phyloP scores from a whole-genome alignment of 2,329 filamentous ascomycete genomes.

The Calonectria honghensis region DNA sequence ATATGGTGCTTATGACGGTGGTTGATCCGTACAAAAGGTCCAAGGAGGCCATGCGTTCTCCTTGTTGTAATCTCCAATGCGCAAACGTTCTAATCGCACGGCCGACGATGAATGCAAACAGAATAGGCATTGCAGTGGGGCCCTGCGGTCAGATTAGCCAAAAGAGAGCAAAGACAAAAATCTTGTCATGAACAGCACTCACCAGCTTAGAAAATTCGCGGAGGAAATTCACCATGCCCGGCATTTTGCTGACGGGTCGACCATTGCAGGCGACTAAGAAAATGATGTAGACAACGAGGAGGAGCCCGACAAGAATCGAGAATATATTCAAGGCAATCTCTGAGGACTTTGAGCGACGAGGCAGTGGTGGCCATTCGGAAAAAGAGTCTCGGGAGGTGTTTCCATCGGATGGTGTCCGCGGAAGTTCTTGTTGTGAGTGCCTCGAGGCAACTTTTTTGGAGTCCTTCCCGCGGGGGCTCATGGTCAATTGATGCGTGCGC shows the following conservation, averaged over 20 bases:
- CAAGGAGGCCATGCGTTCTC: conserved; percentile 32
- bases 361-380: conserved; percentile 23
- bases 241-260: conserved; percentile 7
- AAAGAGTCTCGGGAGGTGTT: neutral
- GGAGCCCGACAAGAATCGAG: conserved; percentile 21
- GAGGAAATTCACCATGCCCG: conserved; percentile 26
- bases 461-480: conserved; percentile 5
- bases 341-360: neutral
- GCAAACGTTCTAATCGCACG: conserved; percentile 31
- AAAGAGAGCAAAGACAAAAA: too few species aligned
- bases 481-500: neutral
- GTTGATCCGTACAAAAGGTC: conserved; percentile 36
- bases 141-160: conserved; percentile 1
- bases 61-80: conserved; percentile 39
- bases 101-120: conserved; percentile 37
- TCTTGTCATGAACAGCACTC: neutral
- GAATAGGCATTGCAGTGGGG: conserved; percentile 35
- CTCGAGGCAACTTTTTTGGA: neutral
- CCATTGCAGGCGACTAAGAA: conserved; percentile 25
- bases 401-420: neutral
- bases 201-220: conserved; percentile 30
- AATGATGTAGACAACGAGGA: conserved; percentile 31
- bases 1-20: conserved; percentile 32
- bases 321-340: conserved; percentile 24
- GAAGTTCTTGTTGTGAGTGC: neutral